phyloP scores from a whole-genome alignment of 2,329 filamentous ascomycete species.

The Diaporthe sp. region DNA sequence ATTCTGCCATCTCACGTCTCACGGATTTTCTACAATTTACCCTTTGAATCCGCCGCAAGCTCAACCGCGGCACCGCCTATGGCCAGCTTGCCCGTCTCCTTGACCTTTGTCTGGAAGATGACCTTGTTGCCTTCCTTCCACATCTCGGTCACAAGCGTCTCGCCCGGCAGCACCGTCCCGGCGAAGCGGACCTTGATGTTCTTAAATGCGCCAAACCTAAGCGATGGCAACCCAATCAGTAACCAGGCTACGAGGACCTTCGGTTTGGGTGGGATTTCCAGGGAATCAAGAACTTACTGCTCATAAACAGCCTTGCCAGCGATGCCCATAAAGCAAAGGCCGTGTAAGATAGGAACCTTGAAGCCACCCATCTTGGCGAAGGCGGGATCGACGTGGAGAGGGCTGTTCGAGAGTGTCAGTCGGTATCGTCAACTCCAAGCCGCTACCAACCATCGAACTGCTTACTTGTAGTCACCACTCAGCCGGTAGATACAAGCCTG shows the following conservation, averaged over 20 bases:
- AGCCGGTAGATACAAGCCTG: conserved; percentile 95
- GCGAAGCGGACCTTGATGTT: conserved; percentile 95
- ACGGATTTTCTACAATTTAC: conserved; percentile 40
- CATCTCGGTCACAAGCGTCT: conserved; percentile 94
- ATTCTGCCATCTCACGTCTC: background rate
- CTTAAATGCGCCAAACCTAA: conserved; percentile 78
- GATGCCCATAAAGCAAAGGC: conserved; percentile 95
- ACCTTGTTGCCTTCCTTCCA: conserved; percentile 87
- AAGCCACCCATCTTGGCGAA: conserved; percentile 97
- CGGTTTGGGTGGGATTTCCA: background rate
- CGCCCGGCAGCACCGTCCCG: conserved; percentile 84
- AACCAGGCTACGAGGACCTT: background rate
- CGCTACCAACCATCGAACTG: background rate
- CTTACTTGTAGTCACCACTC: conserved; percentile 88
- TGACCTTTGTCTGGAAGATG: conserved; percentile 87
- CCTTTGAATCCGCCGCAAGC: conserved; percentile 58
- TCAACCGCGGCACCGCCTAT: conserved; percentile 86
- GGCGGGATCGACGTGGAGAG: conserved; percentile 92
- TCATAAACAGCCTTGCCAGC: conserved; percentile 90
- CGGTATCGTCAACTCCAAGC: background rate
- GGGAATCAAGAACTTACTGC: conserved; percentile 49
- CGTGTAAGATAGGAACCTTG: conserved; percentile 93
- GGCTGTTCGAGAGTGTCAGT: conserved; percentile 54
- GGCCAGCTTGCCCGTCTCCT: conserved; percentile 91
- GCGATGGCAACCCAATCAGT: background rate